These are phyloP conservation scores for Pseudonitzschia multiseries DNA, from an alignment of 108 stramenopile species.

Conservation along the genomic window DNA sequence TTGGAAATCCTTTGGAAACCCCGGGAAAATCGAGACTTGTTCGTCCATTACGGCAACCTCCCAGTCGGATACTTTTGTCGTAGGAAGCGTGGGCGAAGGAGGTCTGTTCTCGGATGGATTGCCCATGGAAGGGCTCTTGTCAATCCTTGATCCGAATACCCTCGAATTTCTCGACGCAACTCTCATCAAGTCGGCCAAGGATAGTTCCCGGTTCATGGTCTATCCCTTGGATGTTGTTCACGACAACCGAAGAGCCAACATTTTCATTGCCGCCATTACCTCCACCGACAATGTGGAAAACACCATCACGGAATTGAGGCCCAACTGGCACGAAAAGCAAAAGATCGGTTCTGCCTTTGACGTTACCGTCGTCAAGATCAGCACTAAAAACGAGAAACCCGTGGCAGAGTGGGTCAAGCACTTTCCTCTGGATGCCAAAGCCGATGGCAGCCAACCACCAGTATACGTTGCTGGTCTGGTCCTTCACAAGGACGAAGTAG, in stretches of 20 bases:
- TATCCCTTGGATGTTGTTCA: slow-evolving; percentile 6
- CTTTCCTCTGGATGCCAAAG: slow-evolving; percentile 10
- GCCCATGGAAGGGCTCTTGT: background rate
- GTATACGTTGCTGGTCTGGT: slow-evolving; percentile 10
- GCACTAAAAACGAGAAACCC: background rate
- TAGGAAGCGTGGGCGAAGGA: slow-evolving; percentile 5
- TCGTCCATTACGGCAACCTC: background rate
- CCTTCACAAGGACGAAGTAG: background rate
- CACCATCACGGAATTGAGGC: background rate
- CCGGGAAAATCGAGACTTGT: slow-evolving; percentile 10
- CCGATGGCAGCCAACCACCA: background rate
- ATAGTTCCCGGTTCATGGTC: background rate
- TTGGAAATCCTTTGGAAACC: slow-evolving; percentile 12
- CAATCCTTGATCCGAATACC: background rate
- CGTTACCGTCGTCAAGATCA: slow-evolving; percentile 3
- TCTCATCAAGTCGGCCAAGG: slow-evolving; percentile 4
- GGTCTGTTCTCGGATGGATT: slow-evolving; percentile 6
- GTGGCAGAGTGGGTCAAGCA: background rate
- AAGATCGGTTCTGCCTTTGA: slow-evolving; percentile 1
- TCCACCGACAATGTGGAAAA: background rate
- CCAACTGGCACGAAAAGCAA: slow-evolving; percentile 9
- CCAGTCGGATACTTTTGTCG: background rate
- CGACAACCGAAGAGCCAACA: background rate
- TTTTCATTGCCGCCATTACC: slow-evolving; percentile 10
- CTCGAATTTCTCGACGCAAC: background rate